Percentiles rank a stretch among this genome's conserved stretches.
Conservation (phyloP, 2,329 filamentous ascomycete species). For the Delphinella strobiligena region DNA sequence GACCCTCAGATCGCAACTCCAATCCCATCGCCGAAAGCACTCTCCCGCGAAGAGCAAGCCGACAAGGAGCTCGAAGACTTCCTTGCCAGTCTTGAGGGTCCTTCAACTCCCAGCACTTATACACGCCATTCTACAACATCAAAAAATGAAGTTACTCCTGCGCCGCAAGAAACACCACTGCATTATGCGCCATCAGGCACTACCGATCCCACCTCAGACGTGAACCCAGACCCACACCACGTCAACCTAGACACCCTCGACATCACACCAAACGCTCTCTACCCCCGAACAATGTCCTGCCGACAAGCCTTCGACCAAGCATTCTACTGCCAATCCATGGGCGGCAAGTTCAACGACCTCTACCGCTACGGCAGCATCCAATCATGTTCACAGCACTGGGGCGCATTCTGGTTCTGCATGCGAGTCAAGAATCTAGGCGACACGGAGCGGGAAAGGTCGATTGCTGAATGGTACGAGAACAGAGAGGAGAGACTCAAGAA, state of each 20-base stretch:
- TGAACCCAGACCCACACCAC: background rate
- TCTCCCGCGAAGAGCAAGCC: slow-evolving; percentile 34
- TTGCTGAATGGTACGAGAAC: slow-evolving; percentile 56
- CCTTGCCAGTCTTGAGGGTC: slow-evolving; percentile 34
- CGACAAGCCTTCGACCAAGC: slow-evolving; percentile 81
- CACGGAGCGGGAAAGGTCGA: slow-evolving; percentile 44
- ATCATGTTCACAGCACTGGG: slow-evolving; percentile 74
- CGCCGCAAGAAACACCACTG: slow-evolving; percentile 6
- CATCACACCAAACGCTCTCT: slow-evolving; percentile 49
- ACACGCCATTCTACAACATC: background rate
- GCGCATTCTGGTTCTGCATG: slow-evolving; percentile 98
- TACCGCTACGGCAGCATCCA: slow-evolving; percentile 75
- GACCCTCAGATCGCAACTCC: background rate
- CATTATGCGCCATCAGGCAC: slow-evolving; percentile 4
- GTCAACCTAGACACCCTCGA: slow-evolving; percentile 11
- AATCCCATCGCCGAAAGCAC: slow-evolving; percentile 8
- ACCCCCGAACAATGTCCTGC: slow-evolving; percentile 78
- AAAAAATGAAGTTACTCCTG: background rate
- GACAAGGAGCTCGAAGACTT: slow-evolving; percentile 44
- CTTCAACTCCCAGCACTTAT: slow-evolving; percentile 11
- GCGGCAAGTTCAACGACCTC: slow-evolving; percentile 81
- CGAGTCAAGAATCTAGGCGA: slow-evolving; percentile 54
- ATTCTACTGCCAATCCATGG: slow-evolving; percentile 86
- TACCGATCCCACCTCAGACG: slow-evolving; percentile 1
- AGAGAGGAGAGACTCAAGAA: slow-evolving; percentile 46